phyloP scores from a whole-genome alignment of 2,329 filamentous ascomycete species.

The Colletotrichum karsti region DNA sequence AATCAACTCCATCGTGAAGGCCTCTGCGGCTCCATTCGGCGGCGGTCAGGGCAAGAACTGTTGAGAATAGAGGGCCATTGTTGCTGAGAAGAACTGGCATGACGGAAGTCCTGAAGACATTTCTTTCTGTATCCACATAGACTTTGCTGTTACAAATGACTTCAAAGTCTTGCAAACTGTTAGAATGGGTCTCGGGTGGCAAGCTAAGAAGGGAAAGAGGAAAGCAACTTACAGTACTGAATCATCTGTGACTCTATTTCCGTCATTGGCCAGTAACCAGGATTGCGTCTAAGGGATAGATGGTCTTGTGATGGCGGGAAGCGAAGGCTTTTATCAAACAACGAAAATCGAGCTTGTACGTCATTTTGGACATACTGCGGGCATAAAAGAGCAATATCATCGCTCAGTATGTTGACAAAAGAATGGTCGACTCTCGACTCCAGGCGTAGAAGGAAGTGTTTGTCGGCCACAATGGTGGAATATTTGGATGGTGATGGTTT shows the following conservation, averaged over 20 bases:
- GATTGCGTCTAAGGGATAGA: neutral
- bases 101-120: slow-evolving; percentile 1
- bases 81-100: slow-evolving; percentile 4
- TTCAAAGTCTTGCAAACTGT: neutral
- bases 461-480: no score
- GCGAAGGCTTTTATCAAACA: no score
- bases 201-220: neutral
- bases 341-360: no score
- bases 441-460: neutral
- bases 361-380: neutral
- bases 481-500: no score
- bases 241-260: neutral
- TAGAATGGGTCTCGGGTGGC: no score
- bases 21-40: neutral
- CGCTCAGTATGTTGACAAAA: neutral
- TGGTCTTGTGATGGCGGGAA: neutral
- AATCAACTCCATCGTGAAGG: neutral
- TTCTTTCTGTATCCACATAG: neutral
- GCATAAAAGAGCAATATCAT: slow-evolving; percentile 6
- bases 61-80: neutral
- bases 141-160: slow-evolving; percentile 12
- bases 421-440: neutral
- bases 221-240: slow-evolving; percentile 3
- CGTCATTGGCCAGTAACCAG: neutral
- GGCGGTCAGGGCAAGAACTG: neutral